phyloP scores from a whole-genome alignment of 2,329 filamentous ascomycete genomes.

The Paecilomyces dactylethromorphus region DNA sequence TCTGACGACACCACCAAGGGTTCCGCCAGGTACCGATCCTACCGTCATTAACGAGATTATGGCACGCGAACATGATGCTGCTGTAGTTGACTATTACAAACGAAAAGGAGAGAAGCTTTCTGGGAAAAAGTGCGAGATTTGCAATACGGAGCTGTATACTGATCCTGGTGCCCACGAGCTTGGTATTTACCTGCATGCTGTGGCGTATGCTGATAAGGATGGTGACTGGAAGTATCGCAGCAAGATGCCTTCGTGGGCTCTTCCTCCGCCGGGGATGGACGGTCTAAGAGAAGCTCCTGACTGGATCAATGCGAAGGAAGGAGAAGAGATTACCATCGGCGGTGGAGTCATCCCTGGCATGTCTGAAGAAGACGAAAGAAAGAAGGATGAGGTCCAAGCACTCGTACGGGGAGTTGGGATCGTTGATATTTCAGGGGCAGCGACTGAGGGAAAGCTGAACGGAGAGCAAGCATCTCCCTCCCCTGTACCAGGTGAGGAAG shows the following conservation, averaged over 20 bases:
- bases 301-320: constrained; percentile 32
- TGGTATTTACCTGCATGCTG: constrained; percentile 87
- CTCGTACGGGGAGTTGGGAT: constrained; percentile 28
- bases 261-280: constrained; percentile 66
- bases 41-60: constrained; percentile 34
- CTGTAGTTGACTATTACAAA: constrained; percentile 85
- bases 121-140: constrained; percentile 72
- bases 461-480: neutral
- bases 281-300: constrained; percentile 62
- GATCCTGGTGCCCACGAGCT: constrained; percentile 88
- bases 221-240: constrained; percentile 86
- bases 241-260: constrained; percentile 75
- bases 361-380: constrained; percentile 12
- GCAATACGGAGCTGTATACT: constrained; percentile 82
- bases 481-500: neutral
- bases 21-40: constrained; percentile 29
- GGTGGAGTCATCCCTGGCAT: constrained; percentile 22
- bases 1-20: constrained; percentile 30
- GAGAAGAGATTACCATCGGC: constrained; percentile 34
- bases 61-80: constrained; percentile 59
- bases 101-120: constrained; percentile 91
- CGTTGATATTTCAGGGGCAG: constrained; percentile 21
- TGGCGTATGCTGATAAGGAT: constrained; percentile 76
- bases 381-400: constrained; percentile 17
- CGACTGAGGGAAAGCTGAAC: constrained; percentile 4